These are phyloP conservation scores for Abrus precatorius DNA, from an alignment of 306 rosid genomes.

Conservation along the genomic window DNA sequence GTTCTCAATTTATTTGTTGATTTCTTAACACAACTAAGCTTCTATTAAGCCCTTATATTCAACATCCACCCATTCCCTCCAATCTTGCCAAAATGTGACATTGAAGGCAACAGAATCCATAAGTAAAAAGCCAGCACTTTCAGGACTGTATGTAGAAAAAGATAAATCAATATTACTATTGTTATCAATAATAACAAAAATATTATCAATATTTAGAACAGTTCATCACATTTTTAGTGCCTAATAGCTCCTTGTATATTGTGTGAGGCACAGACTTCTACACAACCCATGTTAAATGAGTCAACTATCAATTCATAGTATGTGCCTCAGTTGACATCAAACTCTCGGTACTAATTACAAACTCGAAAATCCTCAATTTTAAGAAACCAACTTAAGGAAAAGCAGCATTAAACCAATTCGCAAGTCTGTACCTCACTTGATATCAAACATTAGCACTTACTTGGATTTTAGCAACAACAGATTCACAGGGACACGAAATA, in stretches of 20 bases:
- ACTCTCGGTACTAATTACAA: constrained; percentile 3
- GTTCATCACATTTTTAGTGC: not conserved
- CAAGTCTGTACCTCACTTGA: too few species aligned
- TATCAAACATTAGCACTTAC: too few species aligned
- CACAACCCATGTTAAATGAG: constrained; percentile 2
- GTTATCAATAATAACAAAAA: not conserved
- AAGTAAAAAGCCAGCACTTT: constrained; percentile 1
- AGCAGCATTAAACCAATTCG: not conserved
- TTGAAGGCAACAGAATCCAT: not conserved
- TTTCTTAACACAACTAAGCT: constrained; percentile 4
- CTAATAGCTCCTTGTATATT: not conserved
- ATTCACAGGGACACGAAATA: too few species aligned
- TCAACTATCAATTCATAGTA: not conserved
- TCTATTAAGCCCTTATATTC: constrained; percentile 7
- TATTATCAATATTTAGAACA: constrained; percentile 31
- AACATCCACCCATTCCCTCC: not conserved
- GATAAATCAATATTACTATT: not conserved
- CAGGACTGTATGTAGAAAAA: constrained; percentile 9
- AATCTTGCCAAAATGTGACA: constrained; percentile 11
- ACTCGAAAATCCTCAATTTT: constrained; percentile 19
- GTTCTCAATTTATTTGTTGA: not conserved
- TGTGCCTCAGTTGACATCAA: not conserved
- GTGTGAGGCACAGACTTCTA: not conserved
- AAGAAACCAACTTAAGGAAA: constrained; percentile 5
- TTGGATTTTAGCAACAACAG: too few species aligned